These are phyloP conservation scores for Aurinia saxatilis DNA, from an alignment of 345 rosid genomes.

Conservation along the genomic window DNA sequence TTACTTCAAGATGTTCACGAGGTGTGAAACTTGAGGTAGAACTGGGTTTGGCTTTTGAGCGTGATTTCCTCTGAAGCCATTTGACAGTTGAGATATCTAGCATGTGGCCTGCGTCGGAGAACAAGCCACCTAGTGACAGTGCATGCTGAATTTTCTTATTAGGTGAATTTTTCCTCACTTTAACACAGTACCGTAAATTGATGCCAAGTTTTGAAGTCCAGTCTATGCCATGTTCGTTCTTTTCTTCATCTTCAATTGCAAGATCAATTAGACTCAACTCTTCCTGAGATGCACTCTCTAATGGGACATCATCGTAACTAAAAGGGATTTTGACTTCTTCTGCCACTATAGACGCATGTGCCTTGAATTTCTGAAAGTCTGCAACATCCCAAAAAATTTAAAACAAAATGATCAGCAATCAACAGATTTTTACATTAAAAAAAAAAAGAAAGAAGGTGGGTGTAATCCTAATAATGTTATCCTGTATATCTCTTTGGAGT, in stretches of 20 bases:
- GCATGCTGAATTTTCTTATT: slow-evolving; percentile 71
- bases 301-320: slow-evolving; percentile 50
- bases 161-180: slow-evolving; percentile 63
- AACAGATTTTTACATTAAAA: not conserved
- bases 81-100: slow-evolving; percentile 41
- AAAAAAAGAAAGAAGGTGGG: too few relatives aligned
- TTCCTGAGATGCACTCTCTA: slow-evolving; percentile 56
- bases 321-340: slow-evolving; percentile 65
- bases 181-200: slow-evolving; percentile 71
- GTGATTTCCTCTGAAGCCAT: slow-evolving; percentile 73
- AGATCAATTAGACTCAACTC: slow-evolving; percentile 77
- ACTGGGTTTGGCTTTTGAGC: slow-evolving; percentile 53
- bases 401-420: slow-evolving; percentile 8
- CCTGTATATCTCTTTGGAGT: not conserved
- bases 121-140: slow-evolving; percentile 64
- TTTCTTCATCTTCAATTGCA: slow-evolving; percentile 69
- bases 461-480: not conserved
- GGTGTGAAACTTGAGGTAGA: slow-evolving; percentile 26
- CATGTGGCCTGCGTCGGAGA: slow-evolving; percentile 38
- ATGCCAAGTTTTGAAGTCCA: slow-evolving; percentile 89
- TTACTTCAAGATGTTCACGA: slow-evolving; percentile 33
- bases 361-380: slow-evolving; percentile 93
- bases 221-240: slow-evolving; percentile 50
- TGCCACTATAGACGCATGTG: slow-evolving; percentile 66
- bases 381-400: slow-evolving; percentile 23